Percentiles rank a stretch among this genome's conserved stretches.
phyloP scores from a whole-genome alignment of 805 yeast genomes.

The Yarrowia keelungensis region DNA sequence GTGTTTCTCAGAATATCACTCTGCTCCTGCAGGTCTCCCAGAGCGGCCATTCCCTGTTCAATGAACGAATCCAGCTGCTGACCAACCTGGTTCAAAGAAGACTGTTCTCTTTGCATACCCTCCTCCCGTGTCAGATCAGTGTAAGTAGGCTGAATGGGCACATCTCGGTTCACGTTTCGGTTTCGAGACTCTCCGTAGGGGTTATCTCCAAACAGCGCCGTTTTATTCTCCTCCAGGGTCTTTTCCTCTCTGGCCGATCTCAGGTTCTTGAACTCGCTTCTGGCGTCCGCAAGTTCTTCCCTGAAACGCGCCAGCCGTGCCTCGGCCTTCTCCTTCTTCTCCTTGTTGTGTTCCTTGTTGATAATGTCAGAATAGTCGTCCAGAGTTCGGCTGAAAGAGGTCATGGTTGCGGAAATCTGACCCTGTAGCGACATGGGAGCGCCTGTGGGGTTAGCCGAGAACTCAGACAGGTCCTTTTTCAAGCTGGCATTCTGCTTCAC shows the following conservation, averaged over 20 bases:
- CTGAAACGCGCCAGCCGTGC: conserved; percentile 67
- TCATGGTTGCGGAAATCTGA: conserved; percentile 78
- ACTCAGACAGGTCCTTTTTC: conserved; percentile 68
- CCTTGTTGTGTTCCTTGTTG: conserved; percentile 63
- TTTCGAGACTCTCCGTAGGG: conserved; percentile 34
- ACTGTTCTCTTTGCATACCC: conserved; percentile 74
- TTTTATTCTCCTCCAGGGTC: conserved; percentile 56
- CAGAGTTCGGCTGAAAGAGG: conserved; percentile 76
- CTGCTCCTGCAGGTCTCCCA: conserved; percentile 86
- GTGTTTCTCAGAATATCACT: conserved; percentile 71
- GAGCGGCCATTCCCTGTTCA: conserved; percentile 85
- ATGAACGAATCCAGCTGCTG: conserved; percentile 86
- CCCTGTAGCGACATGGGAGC: conserved; percentile 81
- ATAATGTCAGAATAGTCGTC: conserved; percentile 68
- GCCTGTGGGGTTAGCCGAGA: conserved; percentile 63
- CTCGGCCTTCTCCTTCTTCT: conserved; percentile 62
- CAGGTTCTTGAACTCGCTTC: conserved; percentile 60
- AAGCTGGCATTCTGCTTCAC: conserved; percentile 80
- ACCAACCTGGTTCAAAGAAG: conserved; percentile 65
- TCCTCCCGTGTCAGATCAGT: conserved; percentile 54
- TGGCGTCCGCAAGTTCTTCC: conserved; percentile 53
- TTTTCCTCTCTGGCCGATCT: conserved; percentile 63
- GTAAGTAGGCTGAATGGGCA: conserved; percentile 38
- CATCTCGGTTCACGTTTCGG: conserved; percentile 34
- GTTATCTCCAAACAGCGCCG: conserved; percentile 59